Evolutionary conservation across 306 rosid species (phyloP), one percentile per base, ranked within the genome.

Genomic region (Astragalus membranaceus): DNA sequence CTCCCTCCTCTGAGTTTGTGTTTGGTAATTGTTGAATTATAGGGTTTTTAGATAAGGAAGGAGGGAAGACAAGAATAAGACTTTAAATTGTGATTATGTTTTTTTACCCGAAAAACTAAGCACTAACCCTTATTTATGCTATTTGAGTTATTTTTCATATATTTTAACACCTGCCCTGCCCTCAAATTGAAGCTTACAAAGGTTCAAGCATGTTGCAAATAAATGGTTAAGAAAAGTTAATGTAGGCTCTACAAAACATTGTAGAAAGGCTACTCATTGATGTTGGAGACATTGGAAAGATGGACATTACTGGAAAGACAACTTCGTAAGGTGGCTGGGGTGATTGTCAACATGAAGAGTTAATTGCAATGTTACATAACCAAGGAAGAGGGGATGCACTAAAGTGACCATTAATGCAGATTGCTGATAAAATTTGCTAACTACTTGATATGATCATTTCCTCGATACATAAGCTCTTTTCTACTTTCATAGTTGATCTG

Each of bases 361-460:
- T 35, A 8, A 8, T 35, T 35, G 39, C 8, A 35, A 1, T 5
- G 8, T 35, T 35, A 8, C 8, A 6, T 35, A 35, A 35, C 39
- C 1, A 35, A 41, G 44, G 12, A 41, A 41, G 44, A 41, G 6
- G 39, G 6, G 39, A 35, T 8, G 1, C 39, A 35, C 39, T 8
- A 35, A 35, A 35, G 39, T 35, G 39, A 35, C 39, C 39, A 5
- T 35, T 5, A 44, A 41, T 52, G 44, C 32, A 6, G 29, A 47
- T 46, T 46, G 70, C 12, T 8, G 43, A 51, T 16, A 2, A 41
- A 52, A 41, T 62, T 72, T 66, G 70, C 36, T 48, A 36, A 57
- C 54, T 72, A 46, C 70, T 37, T 64, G 23, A 69, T 59, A 47
- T 52, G 77, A 42, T 49, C 32, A 11, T 72, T 56, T 57, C 26